These are phyloP conservation scores for Fusarium tupiense DNA, from an alignment of 2,329 filamentous ascomycete species.

Conservation along the genomic window DNA sequence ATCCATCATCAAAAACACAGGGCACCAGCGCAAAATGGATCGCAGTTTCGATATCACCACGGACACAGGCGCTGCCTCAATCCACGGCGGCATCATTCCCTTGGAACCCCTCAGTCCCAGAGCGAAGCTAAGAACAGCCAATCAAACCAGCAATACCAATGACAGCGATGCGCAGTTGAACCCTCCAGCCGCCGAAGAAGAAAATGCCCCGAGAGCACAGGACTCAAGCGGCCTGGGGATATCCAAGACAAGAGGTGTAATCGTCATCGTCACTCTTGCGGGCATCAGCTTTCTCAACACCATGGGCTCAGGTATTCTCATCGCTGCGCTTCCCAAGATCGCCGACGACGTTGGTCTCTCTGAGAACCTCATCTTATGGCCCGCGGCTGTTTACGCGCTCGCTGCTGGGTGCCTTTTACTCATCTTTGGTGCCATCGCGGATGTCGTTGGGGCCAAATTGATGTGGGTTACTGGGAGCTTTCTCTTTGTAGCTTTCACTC, in stretches of 20 bases:
- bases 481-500: constrained; percentile 46
- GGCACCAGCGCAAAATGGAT: neutral
- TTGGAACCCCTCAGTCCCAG: neutral
- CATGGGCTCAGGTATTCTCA: constrained; percentile 39
- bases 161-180: neutral
- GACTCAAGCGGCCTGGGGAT: neutral
- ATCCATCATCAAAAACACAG: accelerated
- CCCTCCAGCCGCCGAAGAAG: accelerated
- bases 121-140: neutral
- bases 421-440: constrained; percentile 50
- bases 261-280: constrained; percentile 27
- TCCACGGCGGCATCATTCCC: constrained; percentile 2
- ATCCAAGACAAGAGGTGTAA: constrained; percentile 13
- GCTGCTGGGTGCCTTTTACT: constrained; percentile 42
- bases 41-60: neutral
- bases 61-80: neutral
- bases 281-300: constrained; percentile 40
- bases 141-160: neutral
- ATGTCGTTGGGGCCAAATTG: constrained; percentile 49
- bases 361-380: constrained; percentile 36
- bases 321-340: constrained; percentile 35
- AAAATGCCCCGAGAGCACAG: neutral
- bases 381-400: constrained; percentile 34
- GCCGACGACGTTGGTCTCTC: constrained; percentile 30
- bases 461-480: constrained; percentile 49